Percentiles rank a stretch among this genome's conserved stretches.
Conservation (phyloP, 805 yeast genomes). For the Ogataea kodamae region DNA sequence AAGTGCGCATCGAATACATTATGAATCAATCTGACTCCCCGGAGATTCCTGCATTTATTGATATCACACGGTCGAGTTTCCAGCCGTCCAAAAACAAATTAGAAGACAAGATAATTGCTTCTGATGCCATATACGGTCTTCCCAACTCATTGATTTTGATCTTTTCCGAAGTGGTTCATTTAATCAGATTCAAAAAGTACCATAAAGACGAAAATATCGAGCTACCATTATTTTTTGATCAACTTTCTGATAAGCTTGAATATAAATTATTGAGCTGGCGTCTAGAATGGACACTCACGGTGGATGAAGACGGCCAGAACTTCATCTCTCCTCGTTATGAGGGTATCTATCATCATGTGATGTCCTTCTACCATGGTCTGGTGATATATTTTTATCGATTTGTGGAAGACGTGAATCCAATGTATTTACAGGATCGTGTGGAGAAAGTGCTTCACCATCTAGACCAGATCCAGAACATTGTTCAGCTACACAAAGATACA, state of each 20-base stretch:
- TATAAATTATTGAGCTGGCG: slow-evolving; percentile 60
- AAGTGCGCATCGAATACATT: slow-evolving; percentile 44
- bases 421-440: slow-evolving; percentile 59
- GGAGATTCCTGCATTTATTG: slow-evolving; percentile 40
- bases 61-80: slow-evolving; percentile 39
- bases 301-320: slow-evolving; percentile 30
- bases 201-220: slow-evolving; percentile 36
- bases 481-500: slow-evolving; percentile 46
- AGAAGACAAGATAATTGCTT: slow-evolving; percentile 58
- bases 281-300: slow-evolving; percentile 64
- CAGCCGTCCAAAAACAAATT: slow-evolving; percentile 39
- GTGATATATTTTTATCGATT: slow-evolving; percentile 68
- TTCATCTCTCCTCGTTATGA: slow-evolving; percentile 57
- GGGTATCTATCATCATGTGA: slow-evolving; percentile 74
- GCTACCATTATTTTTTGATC: slow-evolving; percentile 36
- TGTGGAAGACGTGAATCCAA: slow-evolving; percentile 52
- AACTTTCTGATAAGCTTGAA: slow-evolving; percentile 40
- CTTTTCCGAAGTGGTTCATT: slow-evolving; percentile 67
- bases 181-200: slow-evolving; percentile 60
- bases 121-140: slow-evolving; percentile 79
- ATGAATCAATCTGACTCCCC: slow-evolving; percentile 31
- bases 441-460: slow-evolving; percentile 59
- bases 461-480: slow-evolving; percentile 56
- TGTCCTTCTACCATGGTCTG: slow-evolving; percentile 73
- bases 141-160: slow-evolving; percentile 75